Percentiles rank a stretch among this genome's conserved stretches.
phyloP scores from a whole-genome alignment of 768 basidiomycete genomes.

The Mycena metata region DNA sequence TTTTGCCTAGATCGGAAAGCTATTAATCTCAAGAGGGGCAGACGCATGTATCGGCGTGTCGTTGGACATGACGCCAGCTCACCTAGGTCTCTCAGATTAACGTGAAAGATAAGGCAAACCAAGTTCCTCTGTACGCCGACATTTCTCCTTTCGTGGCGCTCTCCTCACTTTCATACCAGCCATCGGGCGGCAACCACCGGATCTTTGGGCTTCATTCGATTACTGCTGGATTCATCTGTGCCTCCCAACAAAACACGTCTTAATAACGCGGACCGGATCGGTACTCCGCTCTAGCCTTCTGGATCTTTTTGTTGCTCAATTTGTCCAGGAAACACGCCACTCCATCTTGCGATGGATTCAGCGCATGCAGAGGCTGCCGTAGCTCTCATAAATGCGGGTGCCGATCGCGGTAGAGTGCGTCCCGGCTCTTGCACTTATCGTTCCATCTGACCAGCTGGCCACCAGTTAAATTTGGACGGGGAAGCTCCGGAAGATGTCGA shows the following conservation, averaged over 20 bases:
- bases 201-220: constrained; percentile 86
- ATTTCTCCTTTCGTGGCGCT: constrained; percentile 40
- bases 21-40: constrained; percentile 89
- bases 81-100: constrained; percentile 76
- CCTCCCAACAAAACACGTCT: constrained; percentile 82
- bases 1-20: constrained; percentile 81
- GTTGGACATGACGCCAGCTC: constrained; percentile 50
- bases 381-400: constrained; percentile 93
- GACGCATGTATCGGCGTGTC: constrained; percentile 74
- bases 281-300: constrained; percentile 52
- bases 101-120: constrained; percentile 92
- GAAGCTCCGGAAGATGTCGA: constrained; percentile 90
- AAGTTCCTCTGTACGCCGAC: constrained; percentile 82
- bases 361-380: constrained; percentile 94
- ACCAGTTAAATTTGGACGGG: constrained; percentile 86
- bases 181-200: constrained; percentile 98
- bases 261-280: constrained; percentile 87
- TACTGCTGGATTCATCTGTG: constrained; percentile 89
- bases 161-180: constrained; percentile 54
- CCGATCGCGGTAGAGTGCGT: constrained; percentile 86
- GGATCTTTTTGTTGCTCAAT: constrained; percentile 28
- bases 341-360: constrained; percentile 98
- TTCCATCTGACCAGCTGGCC: constrained; percentile 33
- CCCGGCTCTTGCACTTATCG: constrained; percentile 15
- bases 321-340: constrained; percentile 87